Evolutionary conservation across 306 rosid species (phyloP), one percentile per base, ranked within the genome.

Genomic region (Vicia villosa): DNA sequence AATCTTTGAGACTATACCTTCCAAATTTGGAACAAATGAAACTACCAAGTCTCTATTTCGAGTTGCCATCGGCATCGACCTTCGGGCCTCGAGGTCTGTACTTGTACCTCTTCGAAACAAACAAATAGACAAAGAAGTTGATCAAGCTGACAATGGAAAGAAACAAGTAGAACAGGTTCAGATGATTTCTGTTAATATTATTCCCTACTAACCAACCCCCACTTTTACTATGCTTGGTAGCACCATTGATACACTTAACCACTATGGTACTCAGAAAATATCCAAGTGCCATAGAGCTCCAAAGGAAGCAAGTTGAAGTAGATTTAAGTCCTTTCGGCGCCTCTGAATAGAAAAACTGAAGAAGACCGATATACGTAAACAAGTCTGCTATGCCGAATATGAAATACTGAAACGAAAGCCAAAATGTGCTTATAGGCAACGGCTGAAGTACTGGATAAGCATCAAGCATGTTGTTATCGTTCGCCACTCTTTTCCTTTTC

Each of bases 351-450:
- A 94, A 94, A 57, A 90, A 94, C 77, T 94, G 84, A 4, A 94
- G 96, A 10, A 94, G 73, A 1, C 98, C 98, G 5, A 94, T 83
- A 26, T 90, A 94, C 0, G 97, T 90, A 16, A 94, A 93, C 77
- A 93, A 36, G 84, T 93, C 97, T 11, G 98, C 98, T 6, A 94
- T 90, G 32, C 98, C 98, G 70, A 94, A 94, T 70, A 90, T 86
- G 76, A 90, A 94, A 84, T 66, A 90, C 75, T 94, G 96, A 38
- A 88, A 88, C 2, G 96, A 90, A 13, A 94, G 84, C 97, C 98
- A 94, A 77, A 90, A 94, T 15, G 81, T 83, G 80, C 81, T 83
- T n/a, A 90, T 94, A 1, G 98, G 98, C 41, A 94, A 77, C 47
- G 98, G 94, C 67, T 85, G 87, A 28, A 0, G 0, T 3, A 80